Evolutionary conservation across 1,284 basidiomycete species (phyloP).

Genomic region (Kwoniella shivajii): DNA sequence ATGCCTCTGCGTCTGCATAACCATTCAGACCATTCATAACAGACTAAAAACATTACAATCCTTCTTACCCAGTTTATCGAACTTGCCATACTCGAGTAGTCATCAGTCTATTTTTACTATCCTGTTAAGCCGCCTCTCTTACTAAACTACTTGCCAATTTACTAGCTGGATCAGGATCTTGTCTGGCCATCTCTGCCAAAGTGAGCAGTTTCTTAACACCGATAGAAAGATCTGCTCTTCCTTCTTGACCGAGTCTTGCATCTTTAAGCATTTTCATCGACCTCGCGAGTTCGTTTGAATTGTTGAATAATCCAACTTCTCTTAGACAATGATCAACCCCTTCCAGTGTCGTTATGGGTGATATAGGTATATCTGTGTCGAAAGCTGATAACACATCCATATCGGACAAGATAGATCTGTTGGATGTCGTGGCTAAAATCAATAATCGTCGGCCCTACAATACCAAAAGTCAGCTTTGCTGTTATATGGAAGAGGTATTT

Average conservation of each 20-base stretch:
- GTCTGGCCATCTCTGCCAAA: conserved; percentile 93
- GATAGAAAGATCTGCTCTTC: conserved; percentile 64
- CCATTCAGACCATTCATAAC: too few relatives aligned
- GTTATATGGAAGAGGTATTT: not conserved
- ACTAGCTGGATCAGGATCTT: conserved; percentile 80
- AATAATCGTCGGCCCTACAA: conserved; percentile 82
- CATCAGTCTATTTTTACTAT: too few relatives aligned
- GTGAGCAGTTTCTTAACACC: conserved; percentile 94
- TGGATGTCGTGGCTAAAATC: conserved; percentile 89
- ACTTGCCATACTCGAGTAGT: too few relatives aligned
- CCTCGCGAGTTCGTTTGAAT: conserved; percentile 62
- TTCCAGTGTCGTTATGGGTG: conserved; percentile 73
- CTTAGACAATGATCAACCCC: conserved; percentile 76
- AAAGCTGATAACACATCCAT: conserved; percentile 88
- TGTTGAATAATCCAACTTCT: conserved; percentile 79
- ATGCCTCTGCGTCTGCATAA: too few relatives aligned
- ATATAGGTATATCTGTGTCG: conserved; percentile 83
- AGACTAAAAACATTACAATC: too few relatives aligned
- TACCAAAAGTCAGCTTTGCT: not conserved
- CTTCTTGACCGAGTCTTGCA: conserved; percentile 69
- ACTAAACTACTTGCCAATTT: conserved; percentile 72
- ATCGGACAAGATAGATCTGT: conserved; percentile 82
- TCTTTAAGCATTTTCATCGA: conserved; percentile 71
- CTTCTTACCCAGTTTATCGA: too few relatives aligned
- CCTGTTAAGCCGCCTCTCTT: conserved; percentile 33